A percentile compares a stretch with the other conserved stretches of the same genome.
phyloP scores from a whole-genome alignment of 2,329 filamentous ascomycete species.

The Aspergillus jensenii region DNA sequence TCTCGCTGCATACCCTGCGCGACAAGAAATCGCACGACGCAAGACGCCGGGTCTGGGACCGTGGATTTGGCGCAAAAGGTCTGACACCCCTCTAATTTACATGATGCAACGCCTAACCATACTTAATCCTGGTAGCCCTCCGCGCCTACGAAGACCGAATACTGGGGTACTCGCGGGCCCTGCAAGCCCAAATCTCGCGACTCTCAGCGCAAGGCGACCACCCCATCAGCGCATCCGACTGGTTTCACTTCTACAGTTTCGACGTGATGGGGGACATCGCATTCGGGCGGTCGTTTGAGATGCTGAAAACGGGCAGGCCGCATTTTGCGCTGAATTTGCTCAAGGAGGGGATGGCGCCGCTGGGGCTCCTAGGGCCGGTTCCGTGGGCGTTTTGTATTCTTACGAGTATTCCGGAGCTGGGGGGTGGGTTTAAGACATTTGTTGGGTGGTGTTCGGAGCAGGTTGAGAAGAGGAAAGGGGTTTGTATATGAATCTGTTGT shows the following conservation, averaged over 20 bases:
- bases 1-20: constrained; percentile 1
- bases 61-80: too few species aligned
- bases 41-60: background rate
- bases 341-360: background rate
- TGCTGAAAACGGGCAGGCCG: background rate
- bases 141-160: background rate
- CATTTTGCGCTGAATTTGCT: background rate
- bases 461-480: background rate
- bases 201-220: background rate
- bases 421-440: background rate
- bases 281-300: background rate
- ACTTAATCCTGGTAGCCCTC: background rate
- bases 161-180: background rate
- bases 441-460: background rate
- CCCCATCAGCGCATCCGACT: background rate
- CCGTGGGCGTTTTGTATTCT: background rate
- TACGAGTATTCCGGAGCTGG: background rate
- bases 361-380: background rate
- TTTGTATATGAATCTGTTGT: background rate
- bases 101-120: too few species aligned
- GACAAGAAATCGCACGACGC: constrained; percentile 5
- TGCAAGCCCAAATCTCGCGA: background rate
- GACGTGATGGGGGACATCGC: constrained; percentile 7
- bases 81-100: too few species aligned
- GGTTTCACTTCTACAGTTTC: constrained; percentile 4